phyloP scores from a whole-genome alignment of 768 basidiomycete genomes.

The Amanita pseudoporphyria region DNA sequence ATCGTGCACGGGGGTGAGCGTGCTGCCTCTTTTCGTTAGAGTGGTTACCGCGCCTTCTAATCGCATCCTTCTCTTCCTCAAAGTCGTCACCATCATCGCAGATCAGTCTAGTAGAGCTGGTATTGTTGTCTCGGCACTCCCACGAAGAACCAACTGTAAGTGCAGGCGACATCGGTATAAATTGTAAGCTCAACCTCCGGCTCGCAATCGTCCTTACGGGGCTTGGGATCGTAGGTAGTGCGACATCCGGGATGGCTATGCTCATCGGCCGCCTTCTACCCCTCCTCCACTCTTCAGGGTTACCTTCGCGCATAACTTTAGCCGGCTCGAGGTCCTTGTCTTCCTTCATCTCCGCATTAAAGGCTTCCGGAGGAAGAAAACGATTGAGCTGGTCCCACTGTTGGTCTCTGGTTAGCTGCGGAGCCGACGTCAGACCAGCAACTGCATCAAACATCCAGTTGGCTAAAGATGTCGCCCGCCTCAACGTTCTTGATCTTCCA shows the following conservation, averaged over 20 bases:
- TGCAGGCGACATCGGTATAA: slow-evolving; percentile 46
- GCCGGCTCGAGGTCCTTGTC: slow-evolving; percentile 15
- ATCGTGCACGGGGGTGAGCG: slow-evolving; percentile 15
- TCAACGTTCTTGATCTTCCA: slow-evolving; percentile 24
- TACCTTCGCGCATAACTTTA: slow-evolving; percentile 11
- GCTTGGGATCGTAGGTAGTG: slow-evolving; percentile 18
- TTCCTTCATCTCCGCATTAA: slow-evolving; percentile 10
- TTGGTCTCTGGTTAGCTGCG: neutral
- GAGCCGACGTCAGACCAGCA: slow-evolving; percentile 44
- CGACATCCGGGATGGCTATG: slow-evolving; percentile 23
- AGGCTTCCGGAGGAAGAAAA: slow-evolving; percentile 25
- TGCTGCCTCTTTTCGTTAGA: slow-evolving; percentile 20
- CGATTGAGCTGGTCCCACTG: slow-evolving; percentile 17
- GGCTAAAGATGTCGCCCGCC: slow-evolving; percentile 49
- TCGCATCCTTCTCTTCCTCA: slow-evolving; percentile 34
- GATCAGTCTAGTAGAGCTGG: slow-evolving; percentile 10
- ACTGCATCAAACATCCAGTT: slow-evolving; percentile 84
- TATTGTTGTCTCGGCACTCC: neutral
- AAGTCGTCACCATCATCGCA: slow-evolving; percentile 20
- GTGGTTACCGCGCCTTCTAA: slow-evolving; percentile 28
- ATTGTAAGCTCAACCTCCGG: slow-evolving; percentile 51
- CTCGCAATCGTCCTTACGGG: slow-evolving; percentile 22
- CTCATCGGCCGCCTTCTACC: slow-evolving; percentile 28
- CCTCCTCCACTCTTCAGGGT: slow-evolving; percentile 6
- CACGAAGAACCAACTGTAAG: slow-evolving; percentile 14